Evolutionary conservation across 352 stramenopile genomes (phyloP), one percentile per base, ranked within the genome.

Genomic region (Phytophthora ohioensis): DNA sequence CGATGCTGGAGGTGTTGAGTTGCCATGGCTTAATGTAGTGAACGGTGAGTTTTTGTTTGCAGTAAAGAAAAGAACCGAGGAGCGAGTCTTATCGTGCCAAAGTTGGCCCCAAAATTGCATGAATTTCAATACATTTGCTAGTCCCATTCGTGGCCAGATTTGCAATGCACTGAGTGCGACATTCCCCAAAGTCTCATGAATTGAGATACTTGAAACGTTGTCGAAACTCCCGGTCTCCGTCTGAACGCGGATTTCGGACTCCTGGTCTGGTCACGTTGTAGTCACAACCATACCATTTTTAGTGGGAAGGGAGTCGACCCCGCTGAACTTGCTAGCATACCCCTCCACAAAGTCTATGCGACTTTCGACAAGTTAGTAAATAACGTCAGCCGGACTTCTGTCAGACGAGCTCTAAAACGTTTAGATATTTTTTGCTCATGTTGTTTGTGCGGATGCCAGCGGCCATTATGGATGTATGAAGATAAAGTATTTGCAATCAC

Each of bases 131-230:
- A 3, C 3, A 13, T 2, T 21, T 15, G 43, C 9, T 6, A 54
- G 34, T 17, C 0, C 1, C 12, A 4, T 46, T 15, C 5, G 41
- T n/a, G 11, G 21, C 21, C 21, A 27, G 21, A 27, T 27, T 27
- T 27, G 4, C 36, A 54, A 51, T 21, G 15, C n/a, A 32, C 12
- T 7, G 41, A 60, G 11, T 77, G 64, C 30, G 69, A 77, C 69
- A 77, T 57, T 9, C 17, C 5, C 39, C 5, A 13, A 48, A 78
- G 51, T 77, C 47, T 51, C 64, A 77, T 70, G 58, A 47, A 52
- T 67, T 65, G 69, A 60, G 67, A 72, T 53, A 67, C 53, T 71
- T 43, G 56, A 75, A 78, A 78, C 71, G 71, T 27, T 64, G 10
- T 53, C 8, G 58, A 78, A 74, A 77, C 69, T 58, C 46, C 66